These are phyloP conservation scores for Termitomyces sp. DNA, from an alignment of 768 basidiomycete species.

Conservation along the genomic window DNA sequence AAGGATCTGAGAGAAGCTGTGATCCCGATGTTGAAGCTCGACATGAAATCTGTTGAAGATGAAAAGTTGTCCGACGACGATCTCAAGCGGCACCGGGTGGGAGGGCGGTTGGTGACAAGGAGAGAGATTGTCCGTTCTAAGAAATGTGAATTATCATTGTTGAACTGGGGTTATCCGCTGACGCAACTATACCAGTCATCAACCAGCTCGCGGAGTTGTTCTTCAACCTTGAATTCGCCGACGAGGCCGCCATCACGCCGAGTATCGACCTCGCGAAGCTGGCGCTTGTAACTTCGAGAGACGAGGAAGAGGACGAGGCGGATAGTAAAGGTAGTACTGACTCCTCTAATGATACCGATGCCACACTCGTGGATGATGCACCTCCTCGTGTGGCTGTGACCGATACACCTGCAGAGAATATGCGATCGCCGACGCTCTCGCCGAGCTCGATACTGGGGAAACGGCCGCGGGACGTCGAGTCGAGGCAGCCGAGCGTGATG, in stretches of 20 bases:
- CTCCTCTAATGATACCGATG: slow-evolving; percentile 83
- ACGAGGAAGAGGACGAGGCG: slow-evolving; percentile 81
- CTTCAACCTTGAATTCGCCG: slow-evolving; percentile 64
- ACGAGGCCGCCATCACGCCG: slow-evolving; percentile 69
- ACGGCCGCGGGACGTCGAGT: slow-evolving; percentile 46
- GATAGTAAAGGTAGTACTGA: slow-evolving; percentile 64
- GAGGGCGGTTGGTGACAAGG: slow-evolving; percentile 76
- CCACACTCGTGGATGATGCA: slow-evolving; percentile 80
- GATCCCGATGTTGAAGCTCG: slow-evolving; percentile 48
- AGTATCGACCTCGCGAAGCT: slow-evolving; percentile 86
- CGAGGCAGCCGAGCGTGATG: slow-evolving; percentile 38
- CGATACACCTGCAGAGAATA: slow-evolving; percentile 18
- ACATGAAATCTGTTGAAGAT: slow-evolving; percentile 53
- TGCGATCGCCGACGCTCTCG: slow-evolving; percentile 29
- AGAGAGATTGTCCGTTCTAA: slow-evolving; percentile 80
- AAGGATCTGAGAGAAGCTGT: slow-evolving; percentile 81
- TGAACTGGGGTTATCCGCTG: slow-evolving; percentile 6
- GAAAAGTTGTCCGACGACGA: slow-evolving; percentile 79
- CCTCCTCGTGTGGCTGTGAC: slow-evolving; percentile 29
- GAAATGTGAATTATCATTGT: slow-evolving; percentile 54
- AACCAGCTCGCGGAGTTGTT: slow-evolving; percentile 76
- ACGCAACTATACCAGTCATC: slow-evolving; percentile 51
- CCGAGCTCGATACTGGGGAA: slow-evolving; percentile 65
- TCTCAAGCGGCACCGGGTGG: slow-evolving; percentile 78
- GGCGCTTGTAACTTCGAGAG: slow-evolving; percentile 84